phyloP scores from a whole-genome alignment of 2,329 filamentous ascomycete genomes.

The Fusarium sp. region DNA sequence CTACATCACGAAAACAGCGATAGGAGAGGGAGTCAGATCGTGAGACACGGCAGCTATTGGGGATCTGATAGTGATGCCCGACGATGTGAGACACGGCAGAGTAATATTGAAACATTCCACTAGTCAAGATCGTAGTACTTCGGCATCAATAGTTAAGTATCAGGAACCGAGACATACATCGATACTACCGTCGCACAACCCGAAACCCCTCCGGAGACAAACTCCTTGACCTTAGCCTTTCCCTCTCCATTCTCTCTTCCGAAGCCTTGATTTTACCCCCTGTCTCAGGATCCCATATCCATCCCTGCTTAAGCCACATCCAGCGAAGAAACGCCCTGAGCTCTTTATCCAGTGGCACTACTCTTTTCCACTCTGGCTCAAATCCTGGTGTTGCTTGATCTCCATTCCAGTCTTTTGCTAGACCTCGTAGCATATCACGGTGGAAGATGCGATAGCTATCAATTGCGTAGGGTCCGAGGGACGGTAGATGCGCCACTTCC shows the following conservation, averaged over 20 bases:
- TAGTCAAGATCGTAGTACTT: no score
- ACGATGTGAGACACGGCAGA: no score
- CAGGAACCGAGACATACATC: neutral
- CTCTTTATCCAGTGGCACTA: slow-evolving; percentile 33
- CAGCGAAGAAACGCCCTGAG: slow-evolving; percentile 24
- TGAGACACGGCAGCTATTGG: no score
- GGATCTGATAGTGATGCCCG: no score
- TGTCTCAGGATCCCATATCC: slow-evolving; percentile 35
- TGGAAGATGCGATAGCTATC: slow-evolving; percentile 38
- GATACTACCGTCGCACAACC: neutral
- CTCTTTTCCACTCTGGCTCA: slow-evolving; percentile 35
- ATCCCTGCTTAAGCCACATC: slow-evolving; percentile 35
- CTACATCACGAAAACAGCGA: no score
- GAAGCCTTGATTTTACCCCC: neutral
- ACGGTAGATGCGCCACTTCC: slow-evolving; percentile 33
- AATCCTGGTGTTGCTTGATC: neutral
- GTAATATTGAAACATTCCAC: no score
- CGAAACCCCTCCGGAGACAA: slow-evolving; percentile 6
- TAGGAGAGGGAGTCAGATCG: no score
- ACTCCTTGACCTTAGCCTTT: neutral
- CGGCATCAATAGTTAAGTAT: neutral
- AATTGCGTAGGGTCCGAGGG: slow-evolving; percentile 29
- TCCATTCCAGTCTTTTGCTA: slow-evolving; percentile 16
- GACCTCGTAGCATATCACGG: slow-evolving; percentile 11
- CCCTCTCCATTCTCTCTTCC: neutral